phyloP scores from a whole-genome alignment of 2,329 filamentous ascomycete species.

The Zasmidium angulare region DNA sequence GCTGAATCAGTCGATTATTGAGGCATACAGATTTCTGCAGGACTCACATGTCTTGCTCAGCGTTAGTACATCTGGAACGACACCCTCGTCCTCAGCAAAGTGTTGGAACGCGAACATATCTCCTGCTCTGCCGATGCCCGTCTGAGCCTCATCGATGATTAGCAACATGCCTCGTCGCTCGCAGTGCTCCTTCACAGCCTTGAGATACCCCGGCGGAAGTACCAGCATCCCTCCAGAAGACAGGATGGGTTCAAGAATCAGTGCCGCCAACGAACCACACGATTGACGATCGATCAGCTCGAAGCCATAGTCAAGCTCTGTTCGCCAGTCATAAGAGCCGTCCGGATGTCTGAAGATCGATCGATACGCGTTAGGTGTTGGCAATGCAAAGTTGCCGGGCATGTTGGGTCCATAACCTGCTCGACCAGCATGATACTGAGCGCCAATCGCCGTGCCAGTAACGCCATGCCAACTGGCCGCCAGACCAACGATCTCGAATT shows the following conservation, averaged over 20 bases:
- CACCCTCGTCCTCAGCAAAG: conserved; percentile 40
- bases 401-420: conserved; percentile 49
- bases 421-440: conserved; percentile 56
- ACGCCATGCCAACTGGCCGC: conserved; percentile 63
- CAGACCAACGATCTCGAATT: conserved; percentile 64
- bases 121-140: conserved; percentile 56
- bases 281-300: conserved; percentile 59
- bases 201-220: conserved; percentile 59
- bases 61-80: conserved; percentile 51
- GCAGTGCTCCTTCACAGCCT: conserved; percentile 55
- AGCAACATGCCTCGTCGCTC: conserved; percentile 56
- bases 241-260: conserved; percentile 62
- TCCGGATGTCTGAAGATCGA: conserved; percentile 61
- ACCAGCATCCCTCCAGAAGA: conserved; percentile 61
- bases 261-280: conserved; percentile 62
- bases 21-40: not conserved
- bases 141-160: conserved; percentile 63
- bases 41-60: conserved; percentile 29
- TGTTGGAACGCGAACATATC: conserved; percentile 61
- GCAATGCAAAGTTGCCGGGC: conserved; percentile 59
- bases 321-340: conserved; percentile 64
- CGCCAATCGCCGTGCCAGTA: conserved; percentile 53
- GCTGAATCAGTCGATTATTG: not conserved
- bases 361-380: conserved; percentile 61
- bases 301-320: conserved; percentile 64